These are phyloP conservation scores for Annulohypoxylon nitens DNA, from an alignment of 495 filamentous ascomycete genomes.

Conservation along the genomic window DNA sequence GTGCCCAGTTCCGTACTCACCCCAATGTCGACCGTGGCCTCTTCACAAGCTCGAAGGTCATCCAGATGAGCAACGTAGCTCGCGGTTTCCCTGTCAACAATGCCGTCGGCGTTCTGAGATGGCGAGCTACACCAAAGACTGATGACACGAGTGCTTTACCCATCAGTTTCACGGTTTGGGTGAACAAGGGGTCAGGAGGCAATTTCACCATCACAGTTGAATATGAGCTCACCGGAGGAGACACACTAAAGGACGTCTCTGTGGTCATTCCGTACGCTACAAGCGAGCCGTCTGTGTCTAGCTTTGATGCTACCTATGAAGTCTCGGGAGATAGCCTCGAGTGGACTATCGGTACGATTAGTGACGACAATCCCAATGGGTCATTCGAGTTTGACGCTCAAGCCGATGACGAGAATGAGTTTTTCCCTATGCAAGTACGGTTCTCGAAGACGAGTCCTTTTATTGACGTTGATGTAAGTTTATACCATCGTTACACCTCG, in stretches of 20 bases:
- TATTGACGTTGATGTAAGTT: slow-evolving; percentile 88
- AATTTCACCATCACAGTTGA: slow-evolving; percentile 90
- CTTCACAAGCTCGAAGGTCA: slow-evolving; percentile 80
- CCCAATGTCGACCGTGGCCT: slow-evolving; percentile 91
- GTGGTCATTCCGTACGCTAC: slow-evolving; percentile 87
- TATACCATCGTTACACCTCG: neutral
- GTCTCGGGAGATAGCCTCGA: slow-evolving; percentile 93
- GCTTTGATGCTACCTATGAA: slow-evolving; percentile 93
- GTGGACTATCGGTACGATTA: slow-evolving; percentile 88
- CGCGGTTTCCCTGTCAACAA: slow-evolving; percentile 94
- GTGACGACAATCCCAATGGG: slow-evolving; percentile 82
- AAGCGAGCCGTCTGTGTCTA: slow-evolving; percentile 87
- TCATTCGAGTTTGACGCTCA: slow-evolving; percentile 94
- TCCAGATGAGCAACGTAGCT: slow-evolving; percentile 85
- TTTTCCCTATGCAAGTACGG: slow-evolving; percentile 95
- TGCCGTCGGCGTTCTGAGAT: slow-evolving; percentile 87
- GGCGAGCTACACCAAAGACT: slow-evolving; percentile 80
- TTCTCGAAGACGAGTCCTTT: slow-evolving; percentile 90
- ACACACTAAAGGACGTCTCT: slow-evolving; percentile 81
- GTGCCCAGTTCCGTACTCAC: slow-evolving; percentile 90
- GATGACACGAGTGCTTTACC: slow-evolving; percentile 82
- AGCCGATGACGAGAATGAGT: slow-evolving; percentile 85
- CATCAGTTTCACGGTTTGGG: slow-evolving; percentile 95
- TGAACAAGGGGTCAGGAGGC: slow-evolving; percentile 82
- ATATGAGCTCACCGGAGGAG: slow-evolving; percentile 86